Conservation (phyloP, 1,284 basidiomycete species). For the Malassezia obtusa region DNA sequence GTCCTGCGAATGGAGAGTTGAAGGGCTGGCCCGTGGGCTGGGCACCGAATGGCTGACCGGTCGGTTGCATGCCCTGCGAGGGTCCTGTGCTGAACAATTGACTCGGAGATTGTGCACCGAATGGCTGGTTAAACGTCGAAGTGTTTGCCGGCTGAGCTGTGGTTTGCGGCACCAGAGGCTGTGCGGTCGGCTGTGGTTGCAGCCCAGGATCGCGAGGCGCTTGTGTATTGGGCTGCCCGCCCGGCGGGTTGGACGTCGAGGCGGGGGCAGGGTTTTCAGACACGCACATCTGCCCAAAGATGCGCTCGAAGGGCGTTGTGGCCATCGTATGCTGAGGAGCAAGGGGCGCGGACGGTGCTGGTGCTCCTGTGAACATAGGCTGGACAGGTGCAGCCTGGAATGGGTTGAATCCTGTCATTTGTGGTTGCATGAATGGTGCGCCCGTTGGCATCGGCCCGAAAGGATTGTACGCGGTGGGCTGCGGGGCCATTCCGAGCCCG, state of each 20-base stretch:
- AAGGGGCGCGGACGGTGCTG: constrained; percentile 21
- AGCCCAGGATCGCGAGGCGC: neutral
- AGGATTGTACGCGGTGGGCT: constrained; percentile 51
- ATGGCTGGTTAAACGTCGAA: too few relatives aligned
- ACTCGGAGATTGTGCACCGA: too few relatives aligned
- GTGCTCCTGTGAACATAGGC: constrained; percentile 23
- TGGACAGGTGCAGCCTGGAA: constrained; percentile 52
- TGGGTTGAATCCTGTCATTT: constrained; percentile 65
- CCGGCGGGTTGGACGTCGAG: neutral
- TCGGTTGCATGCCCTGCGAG: neutral
- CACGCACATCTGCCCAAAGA: constrained; percentile 35
- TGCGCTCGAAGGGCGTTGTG: constrained; percentile 17
- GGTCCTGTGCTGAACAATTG: too few relatives aligned
- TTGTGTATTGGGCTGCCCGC: neutral
- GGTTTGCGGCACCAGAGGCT: neutral
- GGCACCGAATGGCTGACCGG: neutral
- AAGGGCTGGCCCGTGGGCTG: neutral
- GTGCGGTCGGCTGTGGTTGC: neutral
- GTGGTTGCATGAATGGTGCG: constrained; percentile 56
- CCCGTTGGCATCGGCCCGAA: constrained; percentile 33
- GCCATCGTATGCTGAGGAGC: constrained; percentile 18
- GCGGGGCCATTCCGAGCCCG: constrained; percentile 36
- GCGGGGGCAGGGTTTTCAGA: too few relatives aligned
- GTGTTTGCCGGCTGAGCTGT: too few relatives aligned
- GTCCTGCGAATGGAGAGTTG: too few relatives aligned